These are phyloP conservation scores for Pelargonium citronellum DNA, from an alignment of 441 rosid species.

Conservation along the genomic window DNA sequence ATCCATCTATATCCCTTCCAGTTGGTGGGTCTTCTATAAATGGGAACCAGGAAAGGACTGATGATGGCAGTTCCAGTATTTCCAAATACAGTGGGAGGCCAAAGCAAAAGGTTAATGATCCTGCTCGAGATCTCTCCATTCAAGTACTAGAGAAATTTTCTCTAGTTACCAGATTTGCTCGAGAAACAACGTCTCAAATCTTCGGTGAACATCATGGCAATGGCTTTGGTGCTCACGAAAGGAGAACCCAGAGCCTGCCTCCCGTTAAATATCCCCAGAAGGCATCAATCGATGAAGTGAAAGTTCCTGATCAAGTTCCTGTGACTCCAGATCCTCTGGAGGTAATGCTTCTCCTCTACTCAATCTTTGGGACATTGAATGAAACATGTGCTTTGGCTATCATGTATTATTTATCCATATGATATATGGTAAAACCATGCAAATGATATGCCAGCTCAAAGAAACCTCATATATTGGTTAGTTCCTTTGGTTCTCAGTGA, in stretches of 20 bases:
- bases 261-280: slow-evolving; percentile 37
- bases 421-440: neutral
- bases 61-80: slow-evolving; percentile 33
- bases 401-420: neutral
- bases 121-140: slow-evolving; percentile 82
- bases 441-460: neutral
- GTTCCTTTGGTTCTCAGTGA: neutral
- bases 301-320: slow-evolving; percentile 34
- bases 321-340: slow-evolving; percentile 79
- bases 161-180: slow-evolving; percentile 88
- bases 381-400: neutral
- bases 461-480: neutral
- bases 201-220: slow-evolving; percentile 60
- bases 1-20: slow-evolving; percentile 39
- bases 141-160: slow-evolving; percentile 91
- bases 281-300: slow-evolving; percentile 36
- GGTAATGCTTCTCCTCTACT: slow-evolving; percentile 37
- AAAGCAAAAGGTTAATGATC: slow-evolving; percentile 67
- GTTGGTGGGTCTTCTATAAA: slow-evolving; percentile 37
- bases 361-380: neutral
- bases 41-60: slow-evolving; percentile 42
- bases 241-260: slow-evolving; percentile 40
- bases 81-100: slow-evolving; percentile 51
- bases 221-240: slow-evolving; percentile 56
- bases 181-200: slow-evolving; percentile 85